phyloP scores from a whole-genome alignment of 768 basidiomycete species.

The Podaxis rugospora region DNA sequence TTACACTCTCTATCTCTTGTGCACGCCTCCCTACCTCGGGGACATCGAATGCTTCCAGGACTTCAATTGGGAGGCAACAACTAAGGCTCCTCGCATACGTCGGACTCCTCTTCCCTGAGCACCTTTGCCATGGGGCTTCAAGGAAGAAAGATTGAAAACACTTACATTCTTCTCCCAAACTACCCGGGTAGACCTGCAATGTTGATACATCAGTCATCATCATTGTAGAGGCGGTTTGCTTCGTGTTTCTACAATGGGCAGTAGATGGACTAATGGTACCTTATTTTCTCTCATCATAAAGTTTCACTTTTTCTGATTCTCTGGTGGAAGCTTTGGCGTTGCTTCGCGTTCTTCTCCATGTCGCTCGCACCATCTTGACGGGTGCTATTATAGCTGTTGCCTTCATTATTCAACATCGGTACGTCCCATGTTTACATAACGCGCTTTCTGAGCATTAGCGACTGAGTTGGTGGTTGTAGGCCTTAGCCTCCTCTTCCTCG shows the following conservation, averaged over 20 bases:
- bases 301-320: background rate
- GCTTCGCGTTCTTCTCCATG: background rate
- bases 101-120: background rate
- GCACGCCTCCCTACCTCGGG: background rate
- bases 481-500: background rate
- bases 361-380: background rate
- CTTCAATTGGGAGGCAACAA: no score
- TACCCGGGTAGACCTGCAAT: background rate
- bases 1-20: background rate
- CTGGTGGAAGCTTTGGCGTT: background rate
- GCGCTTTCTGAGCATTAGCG: no score
- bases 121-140: background rate
- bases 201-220: background rate
- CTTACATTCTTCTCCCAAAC: background rate
- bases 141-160: background rate
- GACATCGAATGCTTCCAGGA: background rate
- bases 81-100: background rate
- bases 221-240: background rate
- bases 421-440: background rate
- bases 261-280: constrained; percentile 2
- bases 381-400: background rate
- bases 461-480: background rate
- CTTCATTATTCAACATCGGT: background rate
- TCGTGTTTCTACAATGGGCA: constrained; percentile 1
- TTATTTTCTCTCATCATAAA: background rate